These are phyloP conservation scores for Mortierella sp. DNA, from an alignment of 371 early-diverging fungal genomes.

Conservation along the genomic window DNA sequence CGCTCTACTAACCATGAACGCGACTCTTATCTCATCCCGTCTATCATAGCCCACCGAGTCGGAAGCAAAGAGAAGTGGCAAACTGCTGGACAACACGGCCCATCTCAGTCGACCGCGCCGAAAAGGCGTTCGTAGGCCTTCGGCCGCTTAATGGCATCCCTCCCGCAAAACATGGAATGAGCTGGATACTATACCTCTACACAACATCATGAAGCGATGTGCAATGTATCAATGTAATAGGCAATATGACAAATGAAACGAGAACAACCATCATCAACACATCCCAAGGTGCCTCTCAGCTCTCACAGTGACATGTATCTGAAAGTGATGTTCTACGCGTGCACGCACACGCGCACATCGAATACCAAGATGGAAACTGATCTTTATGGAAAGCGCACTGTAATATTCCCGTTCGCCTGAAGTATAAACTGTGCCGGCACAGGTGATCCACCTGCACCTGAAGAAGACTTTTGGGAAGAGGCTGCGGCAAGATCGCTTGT, in stretches of 20 bases:
- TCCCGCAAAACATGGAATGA: neutral
- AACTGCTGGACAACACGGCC: slow-evolving; percentile 39
- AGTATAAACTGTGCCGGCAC: slow-evolving; percentile 29
- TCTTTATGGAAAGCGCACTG: slow-evolving; percentile 32
- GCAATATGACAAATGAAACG: neutral
- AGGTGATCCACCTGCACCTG: slow-evolving; percentile 22
- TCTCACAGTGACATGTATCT: no score
- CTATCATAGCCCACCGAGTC: slow-evolving; percentile 1
- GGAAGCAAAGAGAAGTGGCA: slow-evolving; percentile 41
- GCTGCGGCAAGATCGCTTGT: neutral
- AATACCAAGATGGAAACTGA: no score
- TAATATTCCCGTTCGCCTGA: slow-evolving; percentile 37
- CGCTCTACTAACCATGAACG: no score
- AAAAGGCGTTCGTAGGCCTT: slow-evolving; percentile 24
- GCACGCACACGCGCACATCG: no score
- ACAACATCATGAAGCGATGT: no score
- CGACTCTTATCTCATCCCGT: no score
- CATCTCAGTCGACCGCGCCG: slow-evolving; percentile 40
- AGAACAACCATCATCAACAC: neutral
- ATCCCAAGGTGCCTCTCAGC: no score
- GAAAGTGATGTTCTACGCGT: no score
- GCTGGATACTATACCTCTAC: neutral
- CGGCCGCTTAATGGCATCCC: slow-evolving; percentile 1
- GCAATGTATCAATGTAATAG: no score
- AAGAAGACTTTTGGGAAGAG: slow-evolving; percentile 2